A percentile compares a stretch with the other conserved stretches of the same genome.
These are phyloP conservation scores for Diddensiella caesifluorescens DNA, from an alignment of 805 yeast genomes.

Conservation along the genomic window DNA sequence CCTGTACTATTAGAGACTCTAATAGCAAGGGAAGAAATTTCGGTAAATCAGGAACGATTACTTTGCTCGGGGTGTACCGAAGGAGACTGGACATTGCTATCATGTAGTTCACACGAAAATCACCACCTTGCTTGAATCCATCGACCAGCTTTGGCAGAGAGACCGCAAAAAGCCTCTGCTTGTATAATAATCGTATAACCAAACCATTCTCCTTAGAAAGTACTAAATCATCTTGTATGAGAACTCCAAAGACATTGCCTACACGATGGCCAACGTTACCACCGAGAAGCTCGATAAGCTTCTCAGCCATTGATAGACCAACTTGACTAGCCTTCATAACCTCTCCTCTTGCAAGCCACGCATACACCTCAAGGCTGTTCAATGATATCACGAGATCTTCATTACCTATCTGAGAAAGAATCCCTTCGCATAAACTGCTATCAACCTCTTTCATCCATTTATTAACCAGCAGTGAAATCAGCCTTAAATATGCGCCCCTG, in stretches of 20 bases:
- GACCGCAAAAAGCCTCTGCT: conserved; percentile 69
- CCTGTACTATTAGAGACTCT: conserved; percentile 50
- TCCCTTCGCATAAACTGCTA: not conserved
- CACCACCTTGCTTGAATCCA: conserved; percentile 35
- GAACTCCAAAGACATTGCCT: conserved; percentile 55
- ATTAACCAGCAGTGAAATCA: conserved; percentile 51
- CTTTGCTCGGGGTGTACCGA: conserved; percentile 55
- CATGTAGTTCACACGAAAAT: conserved; percentile 48
- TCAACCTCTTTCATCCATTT: conserved; percentile 39
- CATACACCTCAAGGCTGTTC: not conserved
- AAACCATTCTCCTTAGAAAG: conserved; percentile 51
- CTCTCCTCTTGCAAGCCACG: conserved; percentile 70
- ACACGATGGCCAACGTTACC: conserved; percentile 36
- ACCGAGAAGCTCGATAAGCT: conserved; percentile 35
- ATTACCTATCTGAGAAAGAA: no score
- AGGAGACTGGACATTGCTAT: conserved; percentile 63
- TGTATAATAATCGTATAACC: conserved; percentile 62
- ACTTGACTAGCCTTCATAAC: conserved; percentile 49
- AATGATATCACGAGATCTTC: not conserved
- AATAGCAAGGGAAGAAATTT: conserved; percentile 66
- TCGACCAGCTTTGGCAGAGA: conserved; percentile 52
- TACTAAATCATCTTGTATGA: conserved; percentile 62
- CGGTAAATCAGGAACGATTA: conserved; percentile 59
- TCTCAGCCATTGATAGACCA: conserved; percentile 34
- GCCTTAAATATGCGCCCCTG: conserved; percentile 53